Evolutionary conservation across 768 basidiomycete genomes (phyloP).

Genomic region (Mycena kentingensis): DNA sequence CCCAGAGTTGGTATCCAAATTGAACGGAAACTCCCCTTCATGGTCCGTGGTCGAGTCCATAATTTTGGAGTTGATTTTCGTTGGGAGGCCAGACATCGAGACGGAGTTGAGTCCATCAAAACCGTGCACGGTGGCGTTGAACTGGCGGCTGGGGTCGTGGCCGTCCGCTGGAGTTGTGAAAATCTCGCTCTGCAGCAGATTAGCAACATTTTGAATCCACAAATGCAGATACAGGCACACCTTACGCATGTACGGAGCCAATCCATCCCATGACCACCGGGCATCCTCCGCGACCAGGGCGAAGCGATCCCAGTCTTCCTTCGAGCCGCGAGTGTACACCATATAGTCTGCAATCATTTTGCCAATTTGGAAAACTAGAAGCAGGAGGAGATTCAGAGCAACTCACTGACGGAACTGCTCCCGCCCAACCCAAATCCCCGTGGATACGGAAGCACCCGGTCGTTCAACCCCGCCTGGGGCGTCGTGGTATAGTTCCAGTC

Average conservation of each 20-base stretch:
- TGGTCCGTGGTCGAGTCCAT: slow-evolving; percentile 26
- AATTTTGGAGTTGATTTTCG: slow-evolving; percentile 24
- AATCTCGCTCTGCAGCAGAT: slow-evolving; percentile 27
- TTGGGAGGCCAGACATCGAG: slow-evolving; percentile 24
- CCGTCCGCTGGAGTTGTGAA: slow-evolving; percentile 29
- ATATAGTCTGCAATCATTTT: slow-evolving; percentile 16
- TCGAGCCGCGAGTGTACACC: slow-evolving; percentile 24
- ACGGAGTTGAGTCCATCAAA: slow-evolving; percentile 25
- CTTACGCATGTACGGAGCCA: slow-evolving; percentile 24
- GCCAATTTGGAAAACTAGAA: not conserved
- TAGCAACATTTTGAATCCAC: too few relatives aligned
- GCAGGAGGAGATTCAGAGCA: too few relatives aligned
- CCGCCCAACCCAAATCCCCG: slow-evolving; percentile 33
- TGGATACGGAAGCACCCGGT: slow-evolving; percentile 26
- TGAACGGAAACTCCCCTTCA: slow-evolving; percentile 18
- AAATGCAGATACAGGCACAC: not conserved
- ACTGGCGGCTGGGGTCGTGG: slow-evolving; percentile 30
- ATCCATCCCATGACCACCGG: slow-evolving; percentile 27
- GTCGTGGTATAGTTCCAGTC: slow-evolving; percentile 36
- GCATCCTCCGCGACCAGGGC: slow-evolving; percentile 21
- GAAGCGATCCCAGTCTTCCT: slow-evolving; percentile 26
- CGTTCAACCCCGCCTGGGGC: slow-evolving; percentile 26
- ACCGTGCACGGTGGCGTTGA: slow-evolving; percentile 29
- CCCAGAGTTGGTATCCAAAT: slow-evolving; percentile 22
- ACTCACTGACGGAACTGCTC: slow-evolving; percentile 29